These are phyloP conservation scores for Mycena belliarum DNA, from an alignment of 768 basidiomycete genomes.

Conservation along the genomic window DNA sequence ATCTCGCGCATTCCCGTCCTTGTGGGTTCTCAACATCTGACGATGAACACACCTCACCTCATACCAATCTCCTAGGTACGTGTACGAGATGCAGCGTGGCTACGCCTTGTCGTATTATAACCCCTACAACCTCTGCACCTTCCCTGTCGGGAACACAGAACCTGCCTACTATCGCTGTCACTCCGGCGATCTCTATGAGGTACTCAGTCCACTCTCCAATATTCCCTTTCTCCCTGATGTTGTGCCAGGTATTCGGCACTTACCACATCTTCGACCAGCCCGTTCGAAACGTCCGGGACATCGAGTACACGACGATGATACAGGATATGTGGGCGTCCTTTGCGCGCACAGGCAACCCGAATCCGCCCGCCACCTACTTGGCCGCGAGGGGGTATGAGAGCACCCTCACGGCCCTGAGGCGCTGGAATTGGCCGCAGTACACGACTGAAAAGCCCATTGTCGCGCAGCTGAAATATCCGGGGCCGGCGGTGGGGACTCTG, in stretches of 20 bases:
- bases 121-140: slow-evolving; percentile 20
- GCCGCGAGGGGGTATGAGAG: slow-evolving; percentile 41
- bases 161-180: slow-evolving; percentile 24
- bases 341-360: slow-evolving; percentile 48
- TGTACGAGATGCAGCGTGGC: slow-evolving; percentile 20
- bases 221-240: neutral
- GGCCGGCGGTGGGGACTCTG: neutral
- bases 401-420: slow-evolving; percentile 30
- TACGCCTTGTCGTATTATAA: slow-evolving; percentile 21
- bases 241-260: slow-evolving; percentile 22
- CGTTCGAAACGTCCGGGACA: slow-evolving; percentile 16
- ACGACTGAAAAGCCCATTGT: neutral
- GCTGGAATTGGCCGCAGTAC: slow-evolving; percentile 7
- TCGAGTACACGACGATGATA: slow-evolving; percentile 22
- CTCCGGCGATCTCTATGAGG: slow-evolving; percentile 24
- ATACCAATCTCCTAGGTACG: slow-evolving; percentile 3
- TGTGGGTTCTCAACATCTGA: slow-evolving; percentile 5
- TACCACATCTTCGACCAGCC: slow-evolving; percentile 24
- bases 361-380: slow-evolving; percentile 41
- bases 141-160: slow-evolving; percentile 19
- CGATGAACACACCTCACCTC: neutral
- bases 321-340: slow-evolving; percentile 49
- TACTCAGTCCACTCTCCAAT: neutral
- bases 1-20: slow-evolving; percentile 16
- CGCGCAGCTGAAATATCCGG: slow-evolving; percentile 10